These are phyloP conservation scores for Thelonectria discophora DNA, from an alignment of 2,329 filamentous ascomycete species.

Conservation along the genomic window DNA sequence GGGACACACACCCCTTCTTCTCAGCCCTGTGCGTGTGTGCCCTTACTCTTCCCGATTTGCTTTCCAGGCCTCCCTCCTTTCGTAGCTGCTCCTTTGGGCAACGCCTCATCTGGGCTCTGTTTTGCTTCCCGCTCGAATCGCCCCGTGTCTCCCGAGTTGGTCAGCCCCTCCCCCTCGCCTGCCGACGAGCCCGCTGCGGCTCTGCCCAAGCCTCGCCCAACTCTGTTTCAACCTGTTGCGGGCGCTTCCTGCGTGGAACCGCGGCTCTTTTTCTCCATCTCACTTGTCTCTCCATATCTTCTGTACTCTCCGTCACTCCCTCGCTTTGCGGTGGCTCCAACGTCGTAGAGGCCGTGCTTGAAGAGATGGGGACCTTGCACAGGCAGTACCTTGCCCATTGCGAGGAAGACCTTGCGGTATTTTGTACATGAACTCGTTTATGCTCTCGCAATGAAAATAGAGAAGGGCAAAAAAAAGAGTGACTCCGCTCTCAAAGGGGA, in stretches of 20 bases:
- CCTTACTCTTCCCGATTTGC: neutral
- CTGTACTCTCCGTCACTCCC: neutral
- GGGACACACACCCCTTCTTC: too few species aligned
- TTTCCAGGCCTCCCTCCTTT: too few species aligned
- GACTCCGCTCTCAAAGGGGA: conserved; percentile 32
- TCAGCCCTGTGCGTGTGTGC: too few species aligned
- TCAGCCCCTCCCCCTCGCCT: neutral
- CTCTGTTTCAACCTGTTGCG: conserved; percentile 5
- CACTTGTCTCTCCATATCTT: neutral
- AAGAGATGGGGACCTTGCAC: conserved; percentile 8
- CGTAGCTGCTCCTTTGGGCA: conserved; percentile 30
- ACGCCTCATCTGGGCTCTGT: conserved; percentile 22
- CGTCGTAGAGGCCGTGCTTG: conserved; percentile 8
- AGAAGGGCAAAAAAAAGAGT: too few species aligned
- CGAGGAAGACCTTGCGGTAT: conserved; percentile 35
- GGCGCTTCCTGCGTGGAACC: too few species aligned
- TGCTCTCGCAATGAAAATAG: conserved; percentile 10
- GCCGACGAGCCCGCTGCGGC: conserved; percentile 20
- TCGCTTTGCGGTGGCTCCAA: conserved; percentile 19
- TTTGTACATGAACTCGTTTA: conserved; percentile 31
- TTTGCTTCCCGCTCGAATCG: neutral
- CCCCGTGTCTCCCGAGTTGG: conserved; percentile 1
- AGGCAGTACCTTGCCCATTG: conserved; percentile 27
- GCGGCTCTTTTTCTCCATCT: neutral
- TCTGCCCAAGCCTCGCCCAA: neutral